These are phyloP conservation scores for Malassezia psittaci DNA, from an alignment of 1,284 basidiomycete species.

Conservation along the genomic window DNA sequence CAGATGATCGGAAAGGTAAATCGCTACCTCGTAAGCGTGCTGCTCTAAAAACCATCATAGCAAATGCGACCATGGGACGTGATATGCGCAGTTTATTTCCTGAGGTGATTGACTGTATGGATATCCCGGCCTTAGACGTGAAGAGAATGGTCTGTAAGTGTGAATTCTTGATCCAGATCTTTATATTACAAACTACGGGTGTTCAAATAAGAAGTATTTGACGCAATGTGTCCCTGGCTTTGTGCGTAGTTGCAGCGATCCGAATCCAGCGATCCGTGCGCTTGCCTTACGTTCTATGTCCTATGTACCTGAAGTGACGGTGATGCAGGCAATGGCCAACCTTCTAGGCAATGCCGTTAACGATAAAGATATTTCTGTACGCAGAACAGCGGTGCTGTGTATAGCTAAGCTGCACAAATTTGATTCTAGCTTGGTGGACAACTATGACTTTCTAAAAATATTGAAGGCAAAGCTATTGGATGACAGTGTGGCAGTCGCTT, in stretches of 20 bases:
- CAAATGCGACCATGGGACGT: constrained; percentile 53
- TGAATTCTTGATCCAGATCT: constrained; percentile 7
- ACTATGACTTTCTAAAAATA: constrained; percentile 70
- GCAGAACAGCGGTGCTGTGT: constrained; percentile 81
- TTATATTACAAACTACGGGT: constrained; percentile 82
- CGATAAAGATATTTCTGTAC: constrained; percentile 70
- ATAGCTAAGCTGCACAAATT: constrained; percentile 81
- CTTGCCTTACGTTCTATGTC: constrained; percentile 92
- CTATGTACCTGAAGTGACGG: constrained; percentile 59
- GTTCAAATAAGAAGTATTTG: constrained; percentile 75
- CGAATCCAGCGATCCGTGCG: constrained; percentile 81
- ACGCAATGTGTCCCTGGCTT: constrained; percentile 78
- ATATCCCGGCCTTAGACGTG: constrained; percentile 82
- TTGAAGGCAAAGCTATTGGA: constrained; percentile 82
- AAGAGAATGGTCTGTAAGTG: constrained; percentile 66
- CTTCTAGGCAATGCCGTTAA: constrained; percentile 76
- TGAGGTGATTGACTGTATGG: constrained; percentile 71
- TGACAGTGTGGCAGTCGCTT: constrained; percentile 82
- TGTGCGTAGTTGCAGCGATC: constrained; percentile 81
- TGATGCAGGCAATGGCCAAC: constrained; percentile 65
- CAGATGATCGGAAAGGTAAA: constrained; percentile 45
- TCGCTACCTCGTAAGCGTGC: constrained; percentile 40
- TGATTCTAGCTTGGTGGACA: constrained; percentile 72
- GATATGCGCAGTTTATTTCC: constrained; percentile 76
- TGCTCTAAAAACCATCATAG: constrained; percentile 46